Evolutionary conservation across 1,284 basidiomycete species (phyloP).

Genomic region (Trametes hirsuta): DNA sequence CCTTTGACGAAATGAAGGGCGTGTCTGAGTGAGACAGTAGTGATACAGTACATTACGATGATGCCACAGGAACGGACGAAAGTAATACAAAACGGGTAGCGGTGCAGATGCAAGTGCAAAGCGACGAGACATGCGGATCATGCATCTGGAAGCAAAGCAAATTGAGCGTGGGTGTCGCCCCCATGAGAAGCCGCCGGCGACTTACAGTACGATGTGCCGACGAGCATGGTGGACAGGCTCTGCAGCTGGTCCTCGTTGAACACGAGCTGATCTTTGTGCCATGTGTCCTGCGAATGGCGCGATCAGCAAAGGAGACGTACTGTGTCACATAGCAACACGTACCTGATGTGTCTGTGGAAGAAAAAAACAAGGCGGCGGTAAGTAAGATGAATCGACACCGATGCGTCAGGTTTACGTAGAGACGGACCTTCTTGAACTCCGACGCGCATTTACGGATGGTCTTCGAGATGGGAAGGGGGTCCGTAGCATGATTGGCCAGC

Average conservation of each 20-base stretch:
- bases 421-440: slow-evolving; percentile 81
- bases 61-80: not conserved
- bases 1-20: not conserved
- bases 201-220: slow-evolving; percentile 90
- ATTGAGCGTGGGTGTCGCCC: not conserved
- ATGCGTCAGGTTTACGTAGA: slow-evolving; percentile 25
- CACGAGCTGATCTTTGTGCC: slow-evolving; percentile 88
- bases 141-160: slow-evolving; percentile 8
- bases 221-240: slow-evolving; percentile 86
- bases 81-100: slow-evolving; percentile 14
- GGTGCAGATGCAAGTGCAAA: not conserved
- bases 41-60: not conserved
- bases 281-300: slow-evolving; percentile 67
- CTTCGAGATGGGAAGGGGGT: slow-evolving; percentile 90
- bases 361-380: slow-evolving; percentile 11
- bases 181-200: slow-evolving; percentile 8
- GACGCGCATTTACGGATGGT: slow-evolving; percentile 89
- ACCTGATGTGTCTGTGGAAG: slow-evolving; percentile 68
- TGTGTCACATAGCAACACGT: slow-evolving; percentile 21
- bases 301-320: slow-evolving; percentile 3
- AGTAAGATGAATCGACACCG: slow-evolving; percentile 2
- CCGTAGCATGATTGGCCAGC: slow-evolving; percentile 81
- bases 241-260: slow-evolving; percentile 93
- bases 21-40: not conserved
- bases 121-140: slow-evolving; percentile 5